Conservation (phyloP, 148 eudicot genomes). For the Silene conica region DNA sequence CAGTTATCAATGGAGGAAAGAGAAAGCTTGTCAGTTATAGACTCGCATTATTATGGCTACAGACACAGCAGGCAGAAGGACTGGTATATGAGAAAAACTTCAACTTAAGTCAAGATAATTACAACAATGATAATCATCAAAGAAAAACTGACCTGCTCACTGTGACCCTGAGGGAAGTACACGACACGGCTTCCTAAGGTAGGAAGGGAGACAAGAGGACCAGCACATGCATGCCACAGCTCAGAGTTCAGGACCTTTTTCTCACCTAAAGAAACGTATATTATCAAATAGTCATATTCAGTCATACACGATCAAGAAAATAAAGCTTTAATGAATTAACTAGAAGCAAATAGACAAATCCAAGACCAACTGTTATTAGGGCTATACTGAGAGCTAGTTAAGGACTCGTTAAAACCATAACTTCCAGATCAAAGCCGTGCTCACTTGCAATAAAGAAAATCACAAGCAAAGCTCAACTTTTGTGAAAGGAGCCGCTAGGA, state of each 20-base stretch:
- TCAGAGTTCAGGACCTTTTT: slow-evolving; percentile 33
- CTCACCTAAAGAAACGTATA: slow-evolving; percentile 23
- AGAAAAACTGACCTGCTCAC: slow-evolving; percentile 35
- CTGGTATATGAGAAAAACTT: not conserved
- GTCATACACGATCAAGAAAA: not conserved
- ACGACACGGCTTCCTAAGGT: slow-evolving; percentile 36
- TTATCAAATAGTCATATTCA: not conserved
- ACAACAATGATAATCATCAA: slow-evolving; percentile 6
- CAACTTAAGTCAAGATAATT: not conserved
- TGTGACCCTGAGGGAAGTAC: slow-evolving; percentile 38
- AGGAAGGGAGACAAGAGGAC: slow-evolving; percentile 35
- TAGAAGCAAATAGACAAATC: not conserved
- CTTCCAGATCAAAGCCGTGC: not conserved
- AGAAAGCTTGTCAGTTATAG: slow-evolving; percentile 5
- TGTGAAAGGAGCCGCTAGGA: not conserved
- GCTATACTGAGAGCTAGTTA: not conserved
- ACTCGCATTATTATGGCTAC: not conserved
- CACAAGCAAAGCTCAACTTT: not conserved
- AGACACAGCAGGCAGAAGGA: not conserved
- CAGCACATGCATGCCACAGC: slow-evolving; percentile 40
- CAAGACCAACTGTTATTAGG: not conserved
- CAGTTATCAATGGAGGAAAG: not conserved
- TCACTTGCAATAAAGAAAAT: not conserved
- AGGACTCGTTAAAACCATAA: not conserved
- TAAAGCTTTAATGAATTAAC: slow-evolving; percentile 8